Conservation (phyloP, 768 basidiomycete species). For the Goffeauzyma gilvescens region DNA sequence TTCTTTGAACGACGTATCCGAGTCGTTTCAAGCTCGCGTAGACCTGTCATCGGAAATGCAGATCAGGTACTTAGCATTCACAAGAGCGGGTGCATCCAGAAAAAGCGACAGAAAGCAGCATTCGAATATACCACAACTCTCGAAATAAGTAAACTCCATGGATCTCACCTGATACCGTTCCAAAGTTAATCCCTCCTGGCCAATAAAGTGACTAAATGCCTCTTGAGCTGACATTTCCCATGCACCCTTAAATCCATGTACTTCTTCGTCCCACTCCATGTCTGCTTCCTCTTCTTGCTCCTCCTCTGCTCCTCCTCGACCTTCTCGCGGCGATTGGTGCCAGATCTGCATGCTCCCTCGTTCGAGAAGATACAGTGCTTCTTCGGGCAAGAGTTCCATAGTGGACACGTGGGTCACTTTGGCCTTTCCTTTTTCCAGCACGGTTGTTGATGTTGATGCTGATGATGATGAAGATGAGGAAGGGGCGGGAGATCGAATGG, state of each 20-base stretch:
- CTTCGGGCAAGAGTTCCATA: conserved; percentile 80
- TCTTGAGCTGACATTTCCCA: conserved; percentile 68
- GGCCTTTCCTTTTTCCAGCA: conserved; percentile 9
- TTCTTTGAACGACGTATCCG: conserved; percentile 73
- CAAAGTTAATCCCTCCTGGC: conserved; percentile 51
- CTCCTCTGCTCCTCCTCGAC: conserved; percentile 6
- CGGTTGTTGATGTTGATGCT: too few relatives aligned
- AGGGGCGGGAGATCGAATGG: conserved; percentile 37
- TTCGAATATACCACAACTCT: too few relatives aligned
- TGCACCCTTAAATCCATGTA: conserved; percentile 18
- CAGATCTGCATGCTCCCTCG: conserved; percentile 52
- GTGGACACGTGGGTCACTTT: conserved; percentile 21
- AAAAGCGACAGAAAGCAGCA: too few relatives aligned
- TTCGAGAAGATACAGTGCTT: conserved; percentile 82
- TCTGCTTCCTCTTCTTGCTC: conserved; percentile 31
- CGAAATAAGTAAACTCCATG: too few relatives aligned
- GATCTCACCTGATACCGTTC: conserved; percentile 67
- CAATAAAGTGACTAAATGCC: conserved; percentile 69
- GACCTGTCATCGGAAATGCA: conserved; percentile 39
- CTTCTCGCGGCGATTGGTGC: conserved; percentile 15
- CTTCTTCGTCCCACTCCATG: conserved; percentile 31
- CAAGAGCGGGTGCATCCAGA: background rate
- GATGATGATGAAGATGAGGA: too few relatives aligned
- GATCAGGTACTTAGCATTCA: background rate
- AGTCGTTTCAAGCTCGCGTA: conserved; percentile 80